phyloP scores from a whole-genome alignment of 345 rosid genomes.

The Turritis glabra region DNA sequence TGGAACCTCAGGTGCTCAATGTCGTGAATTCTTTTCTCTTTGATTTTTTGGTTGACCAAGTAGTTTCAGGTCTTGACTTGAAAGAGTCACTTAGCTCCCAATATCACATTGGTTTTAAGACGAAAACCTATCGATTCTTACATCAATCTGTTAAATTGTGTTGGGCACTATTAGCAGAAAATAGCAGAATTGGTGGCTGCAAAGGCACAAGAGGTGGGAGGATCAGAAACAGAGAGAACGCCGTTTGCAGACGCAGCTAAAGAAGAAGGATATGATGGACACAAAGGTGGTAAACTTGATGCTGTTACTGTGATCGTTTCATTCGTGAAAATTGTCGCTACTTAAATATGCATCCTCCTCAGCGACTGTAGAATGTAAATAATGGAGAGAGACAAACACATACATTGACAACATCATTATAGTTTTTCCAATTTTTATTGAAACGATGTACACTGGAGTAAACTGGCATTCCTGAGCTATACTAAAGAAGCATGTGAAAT shows the following conservation, averaged over 20 bases:
- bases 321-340: constrained; percentile 32
- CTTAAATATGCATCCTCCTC: neutral
- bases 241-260: constrained; percentile 75
- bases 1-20: constrained; percentile 58
- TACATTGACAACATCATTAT: neutral
- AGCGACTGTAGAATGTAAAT: constrained; percentile 19
- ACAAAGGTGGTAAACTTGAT: constrained; percentile 65
- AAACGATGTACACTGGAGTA: neutral
- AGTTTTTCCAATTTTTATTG: neutral
- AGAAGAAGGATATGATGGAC: constrained; percentile 66
- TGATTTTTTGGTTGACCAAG: neutral
- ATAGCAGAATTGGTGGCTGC: constrained; percentile 59
- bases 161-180: constrained; percentile 45
- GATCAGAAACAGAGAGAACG: constrained; percentile 41
- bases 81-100: neutral
- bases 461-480: too few species aligned
- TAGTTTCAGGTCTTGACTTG: neutral
- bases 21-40: neutral
- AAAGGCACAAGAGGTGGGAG: constrained; percentile 59
- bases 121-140: neutral
- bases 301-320: constrained; percentile 66
- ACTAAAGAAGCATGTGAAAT: too few species aligned
- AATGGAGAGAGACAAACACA: neutral
- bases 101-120: neutral
- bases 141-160: constrained; percentile 17